Evolutionary conservation across 1,139 yeast species (phyloP), one percentile per base, ranked within the genome.

Genomic region (Saccharomyces hybrid): DNA sequence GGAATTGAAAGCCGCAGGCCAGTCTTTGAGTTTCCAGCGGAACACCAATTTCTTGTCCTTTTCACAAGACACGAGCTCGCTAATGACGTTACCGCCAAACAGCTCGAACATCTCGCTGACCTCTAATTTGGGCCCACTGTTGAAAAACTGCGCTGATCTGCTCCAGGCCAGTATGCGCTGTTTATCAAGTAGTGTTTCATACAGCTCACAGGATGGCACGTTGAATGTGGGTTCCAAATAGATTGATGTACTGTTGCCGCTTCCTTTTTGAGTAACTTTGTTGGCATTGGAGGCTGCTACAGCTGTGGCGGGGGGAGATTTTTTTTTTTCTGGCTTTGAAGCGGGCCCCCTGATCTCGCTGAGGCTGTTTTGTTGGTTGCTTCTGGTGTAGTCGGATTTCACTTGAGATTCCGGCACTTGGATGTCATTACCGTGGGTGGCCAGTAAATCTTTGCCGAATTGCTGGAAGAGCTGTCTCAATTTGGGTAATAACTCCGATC

Each of bases 51-150:
- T 73, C 34, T 61, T 59, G 63, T 81, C 80, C 55, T 74, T 73
- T 27, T 62, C 58, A 63, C 81, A 80, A 53, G 77, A 75, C n/a
- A 76, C 80, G 56, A 89, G 75, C 62, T 80, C 81, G 52, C 97
- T 96, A 27, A 78, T 69, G 53, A 93, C 84, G 56, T 90, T 88
- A n/a, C 97, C 97, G 11, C 96, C 95, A 70, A 93, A 93, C 55
- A 93, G 72, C 48, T 79, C 77, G 72, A 83, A 90, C 46, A 75
- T 75, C 1, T 86, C 78, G 5, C 89, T 91, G 54, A 76, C 86
- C 50, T 65, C 64, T 28, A 72, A 52, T 13, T 58, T 53, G 19
- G 62, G 46, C 16, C 57, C 57, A 7, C 49, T 25, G 44, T 19
- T 14, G 46, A 14, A 46, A 19, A 26, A 47, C 25, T 47, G 55